phyloP scores from a whole-genome alignment of 306 rosid species.

The Biancaea sappan region DNA sequence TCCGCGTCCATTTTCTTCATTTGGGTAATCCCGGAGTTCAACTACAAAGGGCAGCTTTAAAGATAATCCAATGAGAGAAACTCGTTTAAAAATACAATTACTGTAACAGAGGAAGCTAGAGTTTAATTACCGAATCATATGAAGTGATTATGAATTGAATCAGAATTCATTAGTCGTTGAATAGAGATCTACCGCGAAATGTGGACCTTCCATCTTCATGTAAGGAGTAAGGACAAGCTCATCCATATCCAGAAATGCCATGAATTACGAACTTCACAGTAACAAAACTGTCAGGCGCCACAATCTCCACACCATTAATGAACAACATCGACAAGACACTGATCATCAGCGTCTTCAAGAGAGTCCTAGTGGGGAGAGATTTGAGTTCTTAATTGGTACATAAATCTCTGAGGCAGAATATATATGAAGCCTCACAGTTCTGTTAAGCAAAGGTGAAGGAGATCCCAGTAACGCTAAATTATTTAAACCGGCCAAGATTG shows the following conservation, averaged over 20 bases:
- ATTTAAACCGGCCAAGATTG: slow-evolving; percentile 73
- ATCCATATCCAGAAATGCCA: slow-evolving; percentile 59
- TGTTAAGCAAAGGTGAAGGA: slow-evolving; percentile 47
- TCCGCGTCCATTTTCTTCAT: no score
- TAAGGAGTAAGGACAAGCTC: slow-evolving; percentile 27
- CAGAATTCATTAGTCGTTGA: background rate
- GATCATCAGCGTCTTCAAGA: slow-evolving; percentile 51
- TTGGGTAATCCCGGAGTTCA: no score
- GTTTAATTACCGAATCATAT: background rate
- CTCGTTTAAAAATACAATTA: no score
- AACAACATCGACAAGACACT: slow-evolving; percentile 45
- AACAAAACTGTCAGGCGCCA: slow-evolving; percentile 53
- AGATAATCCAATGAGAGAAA: no score
- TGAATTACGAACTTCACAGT: slow-evolving; percentile 64
- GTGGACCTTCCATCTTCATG: slow-evolving; percentile 20
- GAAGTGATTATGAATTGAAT: background rate
- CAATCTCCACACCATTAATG: slow-evolving; percentile 61
- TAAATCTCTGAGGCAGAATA: slow-evolving; percentile 60
- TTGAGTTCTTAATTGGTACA: slow-evolving; percentile 47
- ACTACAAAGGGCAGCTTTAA: background rate
- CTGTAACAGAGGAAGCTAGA: slow-evolving; percentile 13
- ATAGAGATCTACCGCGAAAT: background rate
- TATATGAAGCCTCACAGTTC: slow-evolving; percentile 71
- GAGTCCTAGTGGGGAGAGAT: slow-evolving; percentile 41
- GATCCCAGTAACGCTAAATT: slow-evolving; percentile 39